A percentile compares a stretch with the other conserved stretches of the same genome.
Conservation (phyloP, 495 filamentous ascomycete genomes). For the Ramalina intermedia region DNA sequence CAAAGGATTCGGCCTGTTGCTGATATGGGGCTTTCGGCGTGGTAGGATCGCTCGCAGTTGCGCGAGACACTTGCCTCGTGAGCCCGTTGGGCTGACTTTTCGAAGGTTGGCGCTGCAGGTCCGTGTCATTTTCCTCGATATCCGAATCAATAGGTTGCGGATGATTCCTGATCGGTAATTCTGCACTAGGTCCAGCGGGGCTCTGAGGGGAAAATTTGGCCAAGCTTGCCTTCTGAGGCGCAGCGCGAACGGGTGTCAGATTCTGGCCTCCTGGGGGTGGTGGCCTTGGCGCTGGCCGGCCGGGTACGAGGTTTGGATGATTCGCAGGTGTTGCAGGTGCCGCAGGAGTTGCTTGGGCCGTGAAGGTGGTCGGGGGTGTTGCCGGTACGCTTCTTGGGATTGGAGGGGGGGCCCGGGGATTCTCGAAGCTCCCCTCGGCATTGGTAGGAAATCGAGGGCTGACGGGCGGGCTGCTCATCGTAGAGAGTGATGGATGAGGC, state of each 20-base stretch:
- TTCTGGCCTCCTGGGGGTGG: slow-evolving; percentile 50
- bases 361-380: slow-evolving; percentile 18
- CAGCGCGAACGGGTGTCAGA: slow-evolving; percentile 26
- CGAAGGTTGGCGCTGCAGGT: slow-evolving; percentile 27
- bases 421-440: slow-evolving; percentile 90
- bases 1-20: slow-evolving; percentile 70
- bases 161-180: slow-evolving; percentile 22
- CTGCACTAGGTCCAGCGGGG: slow-evolving; percentile 38
- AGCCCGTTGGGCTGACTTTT: slow-evolving; percentile 28
- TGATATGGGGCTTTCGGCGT: slow-evolving; percentile 48
- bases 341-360: slow-evolving; percentile 23
- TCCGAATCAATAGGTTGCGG: slow-evolving; percentile 11
- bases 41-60: slow-evolving; percentile 20
- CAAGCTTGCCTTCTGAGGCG: slow-evolving; percentile 33
- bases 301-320: slow-evolving; percentile 16
- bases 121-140: slow-evolving; percentile 6
- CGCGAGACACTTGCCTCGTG: slow-evolving; percentile 17
- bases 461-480: slow-evolving; percentile 66
- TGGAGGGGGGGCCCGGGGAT: slow-evolving; percentile 83
- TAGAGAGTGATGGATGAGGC: slow-evolving; percentile 39
- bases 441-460: slow-evolving; percentile 88
- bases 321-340: slow-evolving; percentile 1
- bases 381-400: slow-evolving; percentile 46
- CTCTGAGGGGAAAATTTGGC: slow-evolving; percentile 40
- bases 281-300: slow-evolving; percentile 36